Conservation (phyloP, 2,329 filamentous ascomycete species). For the Clonostachys chloroleuca region DNA sequence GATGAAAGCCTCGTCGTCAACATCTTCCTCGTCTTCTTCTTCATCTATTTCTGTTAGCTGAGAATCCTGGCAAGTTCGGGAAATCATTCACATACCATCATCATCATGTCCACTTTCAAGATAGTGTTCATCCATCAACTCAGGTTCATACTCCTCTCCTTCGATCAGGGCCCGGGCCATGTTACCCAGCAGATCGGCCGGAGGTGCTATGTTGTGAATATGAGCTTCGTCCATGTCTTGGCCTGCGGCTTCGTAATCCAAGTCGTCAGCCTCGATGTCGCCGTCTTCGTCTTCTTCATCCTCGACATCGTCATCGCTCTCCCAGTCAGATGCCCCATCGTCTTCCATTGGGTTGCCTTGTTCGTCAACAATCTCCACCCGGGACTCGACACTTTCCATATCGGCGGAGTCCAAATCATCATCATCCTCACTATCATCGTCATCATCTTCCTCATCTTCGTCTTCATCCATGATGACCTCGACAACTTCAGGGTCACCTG, state of each 20-base stretch:
- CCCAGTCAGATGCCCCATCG: slow-evolving; percentile 57
- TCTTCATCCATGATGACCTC: slow-evolving; percentile 77
- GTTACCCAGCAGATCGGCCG: slow-evolving; percentile 39
- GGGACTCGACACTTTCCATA: slow-evolving; percentile 48
- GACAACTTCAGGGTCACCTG: slow-evolving; percentile 58
- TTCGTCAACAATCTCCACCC: slow-evolving; percentile 58
- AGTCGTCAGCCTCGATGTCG: slow-evolving; percentile 46
- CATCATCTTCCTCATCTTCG: slow-evolving; percentile 60
- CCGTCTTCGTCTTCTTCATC: slow-evolving; percentile 29
- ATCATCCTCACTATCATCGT: slow-evolving; percentile 56
- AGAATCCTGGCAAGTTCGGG: not conserved
- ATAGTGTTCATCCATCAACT: slow-evolving; percentile 43
- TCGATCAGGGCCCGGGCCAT: slow-evolving; percentile 52
- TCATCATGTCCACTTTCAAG: slow-evolving; percentile 56
- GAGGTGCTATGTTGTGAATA: slow-evolving; percentile 35
- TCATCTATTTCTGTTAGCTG: slow-evolving; percentile 28
- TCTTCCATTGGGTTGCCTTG: slow-evolving; percentile 55
- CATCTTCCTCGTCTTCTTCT: slow-evolving; percentile 66
- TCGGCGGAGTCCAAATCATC: slow-evolving; percentile 37
- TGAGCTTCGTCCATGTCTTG: slow-evolving; percentile 52
- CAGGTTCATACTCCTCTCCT: slow-evolving; percentile 38
- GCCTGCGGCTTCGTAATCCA: slow-evolving; percentile 50
- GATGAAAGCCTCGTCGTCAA: slow-evolving; percentile 63
- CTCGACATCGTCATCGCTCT: slow-evolving; percentile 56
- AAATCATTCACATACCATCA: slow-evolving; percentile 19